Conservation (phyloP, 768 basidiomycete species). For the Leccinum arenicola region DNA sequence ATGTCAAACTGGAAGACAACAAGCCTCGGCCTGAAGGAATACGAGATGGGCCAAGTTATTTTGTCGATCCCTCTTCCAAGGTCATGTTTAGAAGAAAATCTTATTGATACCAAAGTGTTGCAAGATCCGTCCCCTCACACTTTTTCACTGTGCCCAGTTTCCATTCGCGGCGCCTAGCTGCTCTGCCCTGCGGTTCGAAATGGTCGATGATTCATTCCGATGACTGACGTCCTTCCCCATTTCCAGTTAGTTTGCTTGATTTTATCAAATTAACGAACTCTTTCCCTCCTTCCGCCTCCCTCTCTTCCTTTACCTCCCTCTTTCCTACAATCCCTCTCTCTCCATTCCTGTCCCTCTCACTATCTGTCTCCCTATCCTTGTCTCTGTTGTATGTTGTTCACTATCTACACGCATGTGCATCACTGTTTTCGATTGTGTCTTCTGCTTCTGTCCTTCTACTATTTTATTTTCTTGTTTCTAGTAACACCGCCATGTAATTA, state of each 20-base stretch:
- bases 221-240: background rate
- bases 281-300: background rate
- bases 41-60: too few relatives aligned
- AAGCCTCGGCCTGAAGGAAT: background rate
- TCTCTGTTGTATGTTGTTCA: constrained; percentile 17
- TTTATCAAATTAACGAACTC: constrained; percentile 1
- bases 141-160: too few relatives aligned
- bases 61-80: background rate
- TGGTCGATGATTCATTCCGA: too few relatives aligned
- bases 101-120: too few relatives aligned
- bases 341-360: background rate
- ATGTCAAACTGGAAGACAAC: background rate
- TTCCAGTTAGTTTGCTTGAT: constrained; percentile 1
- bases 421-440: background rate
- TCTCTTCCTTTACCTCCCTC: background rate
- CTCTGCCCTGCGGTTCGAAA: too few relatives aligned
- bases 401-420: constrained; percentile 5
- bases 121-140: too few relatives aligned
- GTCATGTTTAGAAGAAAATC: background rate
- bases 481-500: too few relatives aligned
- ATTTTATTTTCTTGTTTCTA: background rate
- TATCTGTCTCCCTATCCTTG: background rate
- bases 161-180: too few relatives aligned
- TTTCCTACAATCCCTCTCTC: background rate
- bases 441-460: background rate